Evolutionary conservation across 495 filamentous ascomycete species (phyloP).

Genomic region (Neurospora sp.): DNA sequence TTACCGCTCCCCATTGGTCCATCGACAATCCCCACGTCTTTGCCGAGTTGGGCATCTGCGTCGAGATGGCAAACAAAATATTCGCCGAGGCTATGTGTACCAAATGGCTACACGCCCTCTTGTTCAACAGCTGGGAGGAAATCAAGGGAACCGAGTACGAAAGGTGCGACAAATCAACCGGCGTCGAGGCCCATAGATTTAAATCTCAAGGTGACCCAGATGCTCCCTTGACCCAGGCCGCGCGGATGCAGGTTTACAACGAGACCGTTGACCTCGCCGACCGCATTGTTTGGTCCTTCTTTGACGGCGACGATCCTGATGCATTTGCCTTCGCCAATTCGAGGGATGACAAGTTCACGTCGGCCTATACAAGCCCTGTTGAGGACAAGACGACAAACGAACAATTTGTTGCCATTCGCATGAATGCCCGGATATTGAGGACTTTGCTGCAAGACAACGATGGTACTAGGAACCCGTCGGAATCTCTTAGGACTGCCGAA

Average conservation of each 20-base stretch:
- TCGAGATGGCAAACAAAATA: background rate
- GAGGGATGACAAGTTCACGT: background rate
- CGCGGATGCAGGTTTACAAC: background rate
- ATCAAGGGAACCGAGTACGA: background rate
- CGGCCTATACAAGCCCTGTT: background rate
- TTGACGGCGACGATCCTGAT: background rate
- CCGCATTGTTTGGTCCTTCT: background rate
- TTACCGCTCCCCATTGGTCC: background rate
- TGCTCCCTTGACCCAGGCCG: background rate
- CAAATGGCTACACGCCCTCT: background rate
- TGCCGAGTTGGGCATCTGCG: background rate
- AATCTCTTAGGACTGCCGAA: background rate
- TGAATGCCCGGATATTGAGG: background rate
- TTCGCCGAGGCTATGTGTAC: background rate
- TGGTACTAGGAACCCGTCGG: background rate
- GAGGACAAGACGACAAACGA: background rate
- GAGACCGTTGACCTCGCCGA: background rate
- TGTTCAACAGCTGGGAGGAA: background rate
- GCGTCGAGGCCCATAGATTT: background rate
- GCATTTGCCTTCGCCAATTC: background rate
- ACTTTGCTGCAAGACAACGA: background rate
- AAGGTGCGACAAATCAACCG: background rate
- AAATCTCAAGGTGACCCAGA: background rate
- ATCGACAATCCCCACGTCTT: background rate
- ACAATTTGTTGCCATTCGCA: background rate